Conservation (phyloP, 1,139 yeast species). For the Hemisphaericaspora lyxosophila region DNA sequence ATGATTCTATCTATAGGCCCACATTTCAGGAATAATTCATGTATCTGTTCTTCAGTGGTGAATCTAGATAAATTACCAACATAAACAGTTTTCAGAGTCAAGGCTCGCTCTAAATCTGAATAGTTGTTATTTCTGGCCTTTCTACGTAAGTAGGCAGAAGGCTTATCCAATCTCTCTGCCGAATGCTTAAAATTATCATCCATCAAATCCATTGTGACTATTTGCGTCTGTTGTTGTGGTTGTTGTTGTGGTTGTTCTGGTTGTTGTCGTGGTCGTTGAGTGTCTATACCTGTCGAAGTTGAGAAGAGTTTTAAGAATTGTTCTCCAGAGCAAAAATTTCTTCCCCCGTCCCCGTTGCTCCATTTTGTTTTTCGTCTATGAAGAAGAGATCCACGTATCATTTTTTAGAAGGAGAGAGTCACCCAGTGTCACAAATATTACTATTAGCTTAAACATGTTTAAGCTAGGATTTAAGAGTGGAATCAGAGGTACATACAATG, state of each 20-base stretch:
- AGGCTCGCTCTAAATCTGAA: conserved; percentile 62
- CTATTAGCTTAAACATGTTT: too few relatives aligned
- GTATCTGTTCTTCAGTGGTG: conserved; percentile 91
- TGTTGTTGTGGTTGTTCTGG: too few relatives aligned
- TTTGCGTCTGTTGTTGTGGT: background rate
- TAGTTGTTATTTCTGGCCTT: conserved; percentile 59
- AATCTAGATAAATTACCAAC: conserved; percentile 83
- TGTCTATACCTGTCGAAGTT: too few relatives aligned
- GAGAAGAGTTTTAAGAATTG: too few relatives aligned
- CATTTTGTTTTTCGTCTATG: too few relatives aligned
- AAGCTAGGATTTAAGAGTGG: conserved; percentile 55
- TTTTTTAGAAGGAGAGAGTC: too few relatives aligned
- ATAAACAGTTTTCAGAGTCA: conserved; percentile 72
- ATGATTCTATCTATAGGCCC: conserved; percentile 77
- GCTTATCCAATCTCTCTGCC: conserved; percentile 69
- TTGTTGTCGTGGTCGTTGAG: too few relatives aligned
- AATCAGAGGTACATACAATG: conserved; percentile 70
- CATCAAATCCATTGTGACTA: conserved; percentile 46
- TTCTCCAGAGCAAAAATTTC: too few relatives aligned
- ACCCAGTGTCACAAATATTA: too few relatives aligned
- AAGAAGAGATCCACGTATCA: too few relatives aligned
- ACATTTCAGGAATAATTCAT: conserved; percentile 77
- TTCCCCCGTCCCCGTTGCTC: too few relatives aligned
- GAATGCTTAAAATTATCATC: conserved; percentile 56
- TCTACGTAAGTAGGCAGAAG: conserved; percentile 70